A percentile compares a stretch with the other conserved stretches of the same genome.
phyloP scores from a whole-genome alignment of 495 filamentous ascomycete species.

The Penicillium cosmopolitanum region DNA sequence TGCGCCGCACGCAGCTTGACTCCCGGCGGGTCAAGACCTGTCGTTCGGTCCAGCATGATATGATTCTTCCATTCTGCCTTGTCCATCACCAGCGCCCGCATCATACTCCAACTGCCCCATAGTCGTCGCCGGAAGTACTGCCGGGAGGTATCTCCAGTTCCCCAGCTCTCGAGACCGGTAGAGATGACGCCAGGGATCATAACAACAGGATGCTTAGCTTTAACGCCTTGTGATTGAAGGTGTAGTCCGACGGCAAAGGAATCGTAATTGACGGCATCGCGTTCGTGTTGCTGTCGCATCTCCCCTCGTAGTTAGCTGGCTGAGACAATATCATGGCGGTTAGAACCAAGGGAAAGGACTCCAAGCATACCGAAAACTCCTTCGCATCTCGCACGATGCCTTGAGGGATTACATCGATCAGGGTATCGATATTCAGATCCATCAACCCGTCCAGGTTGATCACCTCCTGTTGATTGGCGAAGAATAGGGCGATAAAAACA shows the following conservation, averaged over 20 bases:
- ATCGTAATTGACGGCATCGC: slow-evolving; percentile 87
- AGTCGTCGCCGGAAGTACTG: slow-evolving; percentile 91
- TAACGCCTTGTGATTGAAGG: slow-evolving; percentile 77
- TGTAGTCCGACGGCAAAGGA: slow-evolving; percentile 88
- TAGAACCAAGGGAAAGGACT: not conserved
- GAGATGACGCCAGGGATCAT: slow-evolving; percentile 99
- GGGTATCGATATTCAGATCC: slow-evolving; percentile 79
- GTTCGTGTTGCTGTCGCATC: slow-evolving; percentile 69
- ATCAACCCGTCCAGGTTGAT: slow-evolving; percentile 79
- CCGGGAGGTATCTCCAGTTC: slow-evolving; percentile 75
- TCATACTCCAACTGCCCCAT: slow-evolving; percentile 99
- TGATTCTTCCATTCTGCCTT: slow-evolving; percentile 94
- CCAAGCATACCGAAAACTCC: slow-evolving; percentile 68
- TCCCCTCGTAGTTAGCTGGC: slow-evolving; percentile 12
- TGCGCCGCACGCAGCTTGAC: slow-evolving; percentile 94
- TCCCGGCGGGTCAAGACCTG: slow-evolving; percentile 87
- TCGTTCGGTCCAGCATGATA: slow-evolving; percentile 92
- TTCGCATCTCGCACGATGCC: slow-evolving; percentile 80
- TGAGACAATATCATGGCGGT: slow-evolving; percentile 7
- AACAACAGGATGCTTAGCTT: slow-evolving; percentile 85
- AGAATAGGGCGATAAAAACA: slow-evolving; percentile 77
- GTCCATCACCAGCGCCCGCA: slow-evolving; percentile 89
- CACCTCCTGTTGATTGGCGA: slow-evolving; percentile 81
- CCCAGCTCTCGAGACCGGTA: slow-evolving; percentile 95
- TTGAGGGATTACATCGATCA: slow-evolving; percentile 82